phyloP scores from a whole-genome alignment of 2,329 filamentous ascomycete genomes.

The Fusarium sp. region DNA sequence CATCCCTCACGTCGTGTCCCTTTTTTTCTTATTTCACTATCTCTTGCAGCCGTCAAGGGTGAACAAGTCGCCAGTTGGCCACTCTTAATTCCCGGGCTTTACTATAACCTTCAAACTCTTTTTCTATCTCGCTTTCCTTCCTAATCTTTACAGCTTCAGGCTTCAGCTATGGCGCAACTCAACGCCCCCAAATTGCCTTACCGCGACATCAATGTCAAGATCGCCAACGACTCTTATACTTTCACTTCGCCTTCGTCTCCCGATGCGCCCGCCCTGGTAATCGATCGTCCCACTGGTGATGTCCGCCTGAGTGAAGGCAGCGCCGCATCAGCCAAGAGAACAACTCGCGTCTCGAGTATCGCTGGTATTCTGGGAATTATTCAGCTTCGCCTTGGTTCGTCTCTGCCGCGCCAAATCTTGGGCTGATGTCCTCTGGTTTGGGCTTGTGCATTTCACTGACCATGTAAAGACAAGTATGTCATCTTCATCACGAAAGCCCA shows the following conservation, averaged over 20 bases:
- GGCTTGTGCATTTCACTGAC: slow-evolving; percentile 33
- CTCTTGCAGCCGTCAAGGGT: slow-evolving; percentile 32
- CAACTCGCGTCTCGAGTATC: slow-evolving; percentile 83
- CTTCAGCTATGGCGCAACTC: slow-evolving; percentile 49
- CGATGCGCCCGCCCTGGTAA: slow-evolving; percentile 83
- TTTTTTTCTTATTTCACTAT: slow-evolving; percentile 23
- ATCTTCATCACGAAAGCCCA: slow-evolving; percentile 95
- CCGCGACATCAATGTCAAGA: slow-evolving; percentile 96
- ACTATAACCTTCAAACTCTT: slow-evolving; percentile 2
- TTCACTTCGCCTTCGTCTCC: slow-evolving; percentile 96
- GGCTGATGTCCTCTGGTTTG: slow-evolving; percentile 4
- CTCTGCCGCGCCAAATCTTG: slow-evolving; percentile 21
- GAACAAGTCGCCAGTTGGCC: slow-evolving; percentile 32
- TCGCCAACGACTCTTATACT: slow-evolving; percentile 90
- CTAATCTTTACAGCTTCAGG: slow-evolving; percentile 24
- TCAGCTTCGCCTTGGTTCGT: slow-evolving; percentile 86
- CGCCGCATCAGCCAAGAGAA: slow-evolving; percentile 77
- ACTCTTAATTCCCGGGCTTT: slow-evolving; percentile 22
- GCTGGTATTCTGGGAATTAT: slow-evolving; percentile 95
- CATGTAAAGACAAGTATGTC: slow-evolving; percentile 82
- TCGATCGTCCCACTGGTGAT: slow-evolving; percentile 93
- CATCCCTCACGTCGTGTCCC: slow-evolving; percentile 38
- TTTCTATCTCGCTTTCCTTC: slow-evolving; percentile 9
- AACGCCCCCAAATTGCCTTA: slow-evolving; percentile 69
- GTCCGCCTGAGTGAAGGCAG: slow-evolving; percentile 84